Evolutionary conservation across 208 protist genomes (phyloP).

Genomic region (Vickermania ingenoplastis): DNA sequence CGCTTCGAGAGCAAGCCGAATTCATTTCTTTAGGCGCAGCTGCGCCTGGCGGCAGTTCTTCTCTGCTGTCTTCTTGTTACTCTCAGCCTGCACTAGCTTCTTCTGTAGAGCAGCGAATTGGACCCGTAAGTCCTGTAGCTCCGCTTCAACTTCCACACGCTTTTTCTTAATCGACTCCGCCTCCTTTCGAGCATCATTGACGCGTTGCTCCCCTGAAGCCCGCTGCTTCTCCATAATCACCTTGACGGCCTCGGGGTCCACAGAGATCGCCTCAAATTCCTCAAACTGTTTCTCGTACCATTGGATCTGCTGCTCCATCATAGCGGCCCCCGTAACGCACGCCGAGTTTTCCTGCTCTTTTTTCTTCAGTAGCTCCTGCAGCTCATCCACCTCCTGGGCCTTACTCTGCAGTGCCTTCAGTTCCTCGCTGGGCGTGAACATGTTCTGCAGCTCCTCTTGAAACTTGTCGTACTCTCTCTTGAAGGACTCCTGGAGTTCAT

Average conservation of each 20-base stretch:
- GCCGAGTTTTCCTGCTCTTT: not conserved
- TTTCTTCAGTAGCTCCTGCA: slow-evolving; percentile 21
- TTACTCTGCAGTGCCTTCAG: slow-evolving; percentile 42
- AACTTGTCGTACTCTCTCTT: slow-evolving; percentile 39
- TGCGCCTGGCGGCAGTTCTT: slow-evolving; percentile 70
- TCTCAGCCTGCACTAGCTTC: slow-evolving; percentile 44
- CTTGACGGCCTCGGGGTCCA: slow-evolving; percentile 53
- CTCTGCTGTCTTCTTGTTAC: slow-evolving; percentile 35
- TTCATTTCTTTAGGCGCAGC: slow-evolving; percentile 6
- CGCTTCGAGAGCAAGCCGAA: no score
- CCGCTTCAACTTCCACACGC: slow-evolving; percentile 59
- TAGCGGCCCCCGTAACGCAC: slow-evolving; percentile 9
- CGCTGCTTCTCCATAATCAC: slow-evolving; percentile 30
- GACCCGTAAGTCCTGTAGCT: slow-evolving; percentile 40
- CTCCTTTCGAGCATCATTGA: slow-evolving; percentile 37
- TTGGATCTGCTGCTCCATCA: slow-evolving; percentile 50
- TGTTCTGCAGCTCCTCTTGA: slow-evolving; percentile 23
- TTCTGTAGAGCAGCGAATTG: slow-evolving; percentile 39
- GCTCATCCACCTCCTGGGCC: slow-evolving; percentile 32
- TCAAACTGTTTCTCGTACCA: slow-evolving; percentile 53
- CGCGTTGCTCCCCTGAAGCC: slow-evolving; percentile 27
- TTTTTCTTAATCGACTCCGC: slow-evolving; percentile 49
- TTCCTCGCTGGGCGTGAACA: slow-evolving; percentile 25
- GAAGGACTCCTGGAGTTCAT: slow-evolving; percentile 39
- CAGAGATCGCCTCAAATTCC: slow-evolving; percentile 26